Evolutionary conservation across 495 filamentous ascomycete genomes (phyloP).

Genomic region (Chaetomium fimeti): DNA sequence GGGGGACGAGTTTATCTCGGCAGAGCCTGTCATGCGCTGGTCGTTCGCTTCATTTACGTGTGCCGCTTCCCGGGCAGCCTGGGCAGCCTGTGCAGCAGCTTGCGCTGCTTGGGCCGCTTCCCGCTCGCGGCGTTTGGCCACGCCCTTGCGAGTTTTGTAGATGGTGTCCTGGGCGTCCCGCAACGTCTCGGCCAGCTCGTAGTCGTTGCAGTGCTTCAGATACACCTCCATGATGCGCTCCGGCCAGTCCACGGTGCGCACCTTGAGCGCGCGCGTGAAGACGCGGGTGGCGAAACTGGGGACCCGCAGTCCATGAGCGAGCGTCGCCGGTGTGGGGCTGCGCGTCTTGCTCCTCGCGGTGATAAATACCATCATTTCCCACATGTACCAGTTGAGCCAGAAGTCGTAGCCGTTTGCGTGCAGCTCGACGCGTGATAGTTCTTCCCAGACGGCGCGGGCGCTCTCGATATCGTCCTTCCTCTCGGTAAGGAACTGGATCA

Average conservation of each 20-base stretch:
- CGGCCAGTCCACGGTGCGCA: constrained; percentile 79
- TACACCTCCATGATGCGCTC: constrained; percentile 84
- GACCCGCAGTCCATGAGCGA: constrained; percentile 37
- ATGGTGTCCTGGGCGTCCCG: constrained; percentile 67
- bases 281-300: constrained; percentile 70
- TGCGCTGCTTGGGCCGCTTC: constrained; percentile 63
- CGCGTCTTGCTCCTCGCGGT: constrained; percentile 42
- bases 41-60: constrained; percentile 34
- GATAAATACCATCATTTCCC: constrained; percentile 69
- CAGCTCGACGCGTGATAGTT: constrained; percentile 55
- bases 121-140: constrained; percentile 63
- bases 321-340: constrained; percentile 46
- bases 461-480: constrained; percentile 60
- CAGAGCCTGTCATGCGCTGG: constrained; percentile 32
- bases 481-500: constrained; percentile 85
- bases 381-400: constrained; percentile 86
- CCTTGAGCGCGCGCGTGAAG: constrained; percentile 67
- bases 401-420: constrained; percentile 82
- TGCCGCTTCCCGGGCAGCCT: constrained; percentile 26
- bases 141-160: constrained; percentile 60
- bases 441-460: constrained; percentile 71
- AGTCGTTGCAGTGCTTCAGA: constrained; percentile 80
- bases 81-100: constrained; percentile 43
- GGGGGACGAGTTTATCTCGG: constrained; percentile 31
- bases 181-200: constrained; percentile 71